Evolutionary conservation across 2,329 filamentous ascomycete genomes (phyloP).

Genomic region (Epichloe coenophiala): DNA sequence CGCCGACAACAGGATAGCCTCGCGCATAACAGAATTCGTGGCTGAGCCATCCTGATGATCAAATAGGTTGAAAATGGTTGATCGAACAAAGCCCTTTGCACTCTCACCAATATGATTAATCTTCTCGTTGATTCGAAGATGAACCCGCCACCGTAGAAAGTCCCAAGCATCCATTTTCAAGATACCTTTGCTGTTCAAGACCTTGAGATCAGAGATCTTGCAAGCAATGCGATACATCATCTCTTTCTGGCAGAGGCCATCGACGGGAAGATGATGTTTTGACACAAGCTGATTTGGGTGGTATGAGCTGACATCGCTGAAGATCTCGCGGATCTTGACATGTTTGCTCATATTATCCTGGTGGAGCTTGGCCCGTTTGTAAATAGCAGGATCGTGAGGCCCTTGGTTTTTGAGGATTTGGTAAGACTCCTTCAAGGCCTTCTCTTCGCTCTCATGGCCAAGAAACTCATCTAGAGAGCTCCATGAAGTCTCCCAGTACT

Average conservation of each 20-base stretch:
- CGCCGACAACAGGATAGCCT: slow-evolving; percentile 17
- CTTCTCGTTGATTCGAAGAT: slow-evolving; percentile 7
- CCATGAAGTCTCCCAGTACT: slow-evolving; percentile 21
- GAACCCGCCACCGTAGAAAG: slow-evolving; percentile 24
- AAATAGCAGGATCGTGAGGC: slow-evolving; percentile 5
- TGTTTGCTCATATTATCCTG: slow-evolving; percentile 21
- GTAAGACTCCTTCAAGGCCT: slow-evolving; percentile 8
- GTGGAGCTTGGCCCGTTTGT: slow-evolving; percentile 11
- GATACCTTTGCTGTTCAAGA: slow-evolving; percentile 12
- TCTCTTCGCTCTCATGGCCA: slow-evolving; percentile 12
- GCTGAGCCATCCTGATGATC: slow-evolving; percentile 7
- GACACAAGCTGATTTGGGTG: slow-evolving; percentile 25
- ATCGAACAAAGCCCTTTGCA: slow-evolving; percentile 6
- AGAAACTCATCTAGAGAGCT: slow-evolving; percentile 17
- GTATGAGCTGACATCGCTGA: slow-evolving; percentile 14
- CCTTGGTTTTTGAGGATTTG: not conserved
- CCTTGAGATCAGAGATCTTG: slow-evolving; percentile 18
- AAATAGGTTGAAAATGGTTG: slow-evolving; percentile 8
- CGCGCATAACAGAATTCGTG: slow-evolving; percentile 15
- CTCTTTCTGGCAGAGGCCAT: slow-evolving; percentile 21
- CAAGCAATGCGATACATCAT: slow-evolving; percentile 22
- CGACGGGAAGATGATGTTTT: slow-evolving; percentile 17
- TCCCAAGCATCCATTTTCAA: slow-evolving; percentile 24
- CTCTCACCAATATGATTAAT: slow-evolving; percentile 5
- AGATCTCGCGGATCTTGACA: slow-evolving; percentile 21